Base-by-base conservation (phyloP, 768 basidiomycete genomes). In the Mrakia blollopis region DNA sequence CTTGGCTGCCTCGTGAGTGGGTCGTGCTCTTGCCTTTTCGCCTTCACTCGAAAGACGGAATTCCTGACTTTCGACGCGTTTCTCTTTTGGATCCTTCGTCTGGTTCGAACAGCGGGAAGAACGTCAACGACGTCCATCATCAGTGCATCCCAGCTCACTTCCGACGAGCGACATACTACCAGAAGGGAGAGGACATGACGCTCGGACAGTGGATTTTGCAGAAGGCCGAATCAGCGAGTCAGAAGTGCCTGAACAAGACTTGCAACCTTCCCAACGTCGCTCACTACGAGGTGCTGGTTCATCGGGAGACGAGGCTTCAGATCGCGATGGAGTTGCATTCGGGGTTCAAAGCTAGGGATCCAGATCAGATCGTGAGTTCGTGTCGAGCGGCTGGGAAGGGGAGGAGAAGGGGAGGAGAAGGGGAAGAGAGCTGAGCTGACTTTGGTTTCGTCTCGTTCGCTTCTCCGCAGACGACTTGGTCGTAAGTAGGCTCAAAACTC, bases 151-250 rank as follows among this genome's bases (percentile, higher is more conserved):
- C 65, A 25, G 35, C 65, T 39, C 65, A 68, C 60, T 61, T 60
- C 37, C 72, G 54, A 16, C 73, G 63, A 60, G 68, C 68, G 50
- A 54, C 61, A 23, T 98, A 94, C 83, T 99, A 99, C 81, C 91
- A 68, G 65, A 23, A 93, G 67, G 90, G 93, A 79, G 94, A 94
- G 77, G 71, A 77, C 39, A 89, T 88, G 82, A 95, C 97, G 0
- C 88, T 99, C 21, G 94, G 95, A 0, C 92, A 95, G 82, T 98
- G 91, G 85, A 91, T 99, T 79, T 94, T 97, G 81, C 81, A 88
- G 90, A 44, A 91, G 87, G 84, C 82, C 16, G 79, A 74, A 32
- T 78, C 83, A 30, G 82, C 84, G 3, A 81, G 72, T n/a, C 89
- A 91, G 3, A 85, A 91, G 50, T 98, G 96, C 81, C 87, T 88